Evolutionary conservation across 73 alveolate genomes (phyloP), one percentile per base, ranked within the genome.

Genomic region (Paramecium sexaurelia): DNA sequence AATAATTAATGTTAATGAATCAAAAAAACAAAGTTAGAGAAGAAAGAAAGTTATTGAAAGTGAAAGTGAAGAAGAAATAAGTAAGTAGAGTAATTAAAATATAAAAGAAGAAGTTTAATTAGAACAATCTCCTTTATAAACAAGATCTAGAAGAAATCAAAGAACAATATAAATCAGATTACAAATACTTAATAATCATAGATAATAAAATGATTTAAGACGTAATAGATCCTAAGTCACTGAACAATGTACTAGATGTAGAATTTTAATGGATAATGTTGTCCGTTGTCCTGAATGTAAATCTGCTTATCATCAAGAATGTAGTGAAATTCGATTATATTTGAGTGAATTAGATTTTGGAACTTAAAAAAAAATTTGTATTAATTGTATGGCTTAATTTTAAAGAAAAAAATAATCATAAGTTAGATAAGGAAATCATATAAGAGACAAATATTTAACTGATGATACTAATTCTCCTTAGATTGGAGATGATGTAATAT

Each of bases 401-500:
- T 78, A 41, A 41, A 13, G 40, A 78, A 78, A 78, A 27, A 78
- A 43, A 39, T 29, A 22, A 41, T 7, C 73, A 19, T 6, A 20
- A 24, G 41, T 5, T 26, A 61, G 83, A 61, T 6, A 29, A 61
- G 83, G 45, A 7, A 27, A 78, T 78, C 55, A 43, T 15, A 20
- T 37, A 13, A 78, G 90, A 45, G 71, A 78, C 3, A 41, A 37
- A 20, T 40, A 78, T 78, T 43, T 78, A 78, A 39, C 32, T 24
- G 56, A 73, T 73, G 73, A 78, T 45, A 37, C 90, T 7, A 78
- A 78, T 78, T 19, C 55, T 2, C 90, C 90, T 41, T 43, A 78
- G 19, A 78, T 78, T 11, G 90, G 90, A 78, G 90, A 78, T 22
- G 55, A 29, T 22, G 73, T 78, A 40, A 78, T 78, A 41, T 78